Evolutionary conservation across 371 early-diverging fungal species (phyloP), one percentile per base, ranked within the genome.

Genomic region (Rhizomucor pusillus): DNA sequence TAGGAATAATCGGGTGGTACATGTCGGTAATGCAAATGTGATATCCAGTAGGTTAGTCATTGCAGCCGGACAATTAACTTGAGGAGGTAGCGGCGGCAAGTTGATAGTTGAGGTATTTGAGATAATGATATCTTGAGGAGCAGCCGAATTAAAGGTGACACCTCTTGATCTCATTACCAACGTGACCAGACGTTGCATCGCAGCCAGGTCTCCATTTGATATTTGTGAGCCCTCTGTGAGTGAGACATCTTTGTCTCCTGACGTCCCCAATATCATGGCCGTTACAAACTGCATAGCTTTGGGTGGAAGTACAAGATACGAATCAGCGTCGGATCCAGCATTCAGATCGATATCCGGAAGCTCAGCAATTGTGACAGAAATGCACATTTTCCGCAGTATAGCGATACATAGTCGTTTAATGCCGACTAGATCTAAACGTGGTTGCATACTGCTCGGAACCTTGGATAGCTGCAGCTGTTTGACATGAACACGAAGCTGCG

Each of bases 221-320:
- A 75, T 75, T 47, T 75, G 75, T 0, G 75, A 75, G 6, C 66
- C 69, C 2, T 68, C 55, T 7, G 75, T 75, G 39, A 69, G 69
- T 2, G 69, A 60, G 1, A 72, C 75, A 5, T 75, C 75, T 36
- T 71, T 74, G 43, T 74, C 75, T n/a, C 75, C 75, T 12, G 75
- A 74, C 6, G 75, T 74, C 1, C 75, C 75, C 22, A 74, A 39
- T 10, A 74, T 71, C 75, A 74, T 74, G 18, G 68, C 62, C 1
- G 75, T 74, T 22, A 74, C 68, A 11, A 74, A 41, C 34, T 71
- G 70, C 75, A 74, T 74, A 1, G 75, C 75, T 1, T 66, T 63
- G 7, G 64, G 58, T 0, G 75, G 75, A n/a, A 74, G 50, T 0
- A 74, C 65, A 24, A 71, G 75, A 9, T 65, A 69, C 0, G 75